Conservation (phyloP, 1,284 basidiomycete species). For the Irpex lacteus region DNA sequence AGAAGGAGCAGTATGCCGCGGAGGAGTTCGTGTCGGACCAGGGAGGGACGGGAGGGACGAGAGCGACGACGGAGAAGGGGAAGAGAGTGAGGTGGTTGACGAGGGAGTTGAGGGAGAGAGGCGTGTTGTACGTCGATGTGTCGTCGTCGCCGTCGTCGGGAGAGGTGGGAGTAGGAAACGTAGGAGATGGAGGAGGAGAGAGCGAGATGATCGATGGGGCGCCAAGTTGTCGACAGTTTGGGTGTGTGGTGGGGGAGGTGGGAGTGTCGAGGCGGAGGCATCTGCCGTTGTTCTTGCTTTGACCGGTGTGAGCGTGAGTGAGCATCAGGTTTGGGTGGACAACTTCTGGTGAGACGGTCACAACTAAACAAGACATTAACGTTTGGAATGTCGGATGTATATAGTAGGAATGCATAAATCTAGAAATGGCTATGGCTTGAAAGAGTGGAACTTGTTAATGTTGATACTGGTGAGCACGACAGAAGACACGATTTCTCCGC, state of each 20-base stretch:
- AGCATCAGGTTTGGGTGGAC: neutral
- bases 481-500: too few species aligned
- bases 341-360: too few species aligned
- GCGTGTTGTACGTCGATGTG: neutral
- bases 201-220: neutral
- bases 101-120: neutral
- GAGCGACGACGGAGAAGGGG: neutral
- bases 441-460: too few species aligned
- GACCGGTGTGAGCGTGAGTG: neutral
- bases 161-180: neutral
- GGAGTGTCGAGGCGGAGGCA: neutral
- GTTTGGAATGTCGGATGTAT: too few species aligned
- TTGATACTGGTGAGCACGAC: too few species aligned
- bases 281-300: slow-evolving; percentile 1
- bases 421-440: too few species aligned
- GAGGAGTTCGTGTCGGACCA: neutral
- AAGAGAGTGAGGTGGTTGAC: neutral
- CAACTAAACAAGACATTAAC: too few species aligned
- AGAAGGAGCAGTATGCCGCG: neutral
- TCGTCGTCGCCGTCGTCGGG: neutral
- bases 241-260: neutral
- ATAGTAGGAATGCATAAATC: too few species aligned
- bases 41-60: neutral
- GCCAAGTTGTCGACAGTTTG: neutral
- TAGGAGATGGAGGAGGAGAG: neutral